phyloP scores from a whole-genome alignment of 257 asterid genomes.

The Solanum phureja region DNA sequence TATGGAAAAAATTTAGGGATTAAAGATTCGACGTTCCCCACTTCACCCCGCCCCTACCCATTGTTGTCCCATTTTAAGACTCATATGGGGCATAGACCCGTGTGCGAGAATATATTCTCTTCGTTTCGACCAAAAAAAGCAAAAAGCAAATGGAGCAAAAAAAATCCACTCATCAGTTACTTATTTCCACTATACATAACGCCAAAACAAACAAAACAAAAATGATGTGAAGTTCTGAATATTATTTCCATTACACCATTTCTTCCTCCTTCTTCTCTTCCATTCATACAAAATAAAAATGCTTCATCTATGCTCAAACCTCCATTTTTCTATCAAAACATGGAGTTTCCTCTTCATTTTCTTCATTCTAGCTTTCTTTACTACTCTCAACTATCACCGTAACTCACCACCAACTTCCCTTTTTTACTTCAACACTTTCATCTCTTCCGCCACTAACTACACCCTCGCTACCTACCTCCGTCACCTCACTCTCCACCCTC shows the following conservation, averaged over 20 bases:
- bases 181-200: too few species aligned
- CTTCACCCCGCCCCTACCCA: background rate
- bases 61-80: background rate
- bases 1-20: background rate
- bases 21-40: background rate
- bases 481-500: constrained; percentile 82
- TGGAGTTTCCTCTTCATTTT: constrained; percentile 36
- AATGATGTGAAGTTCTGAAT: background rate
- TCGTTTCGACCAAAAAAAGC: background rate
- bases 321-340: constrained; percentile 7
- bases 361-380: constrained; percentile 31
- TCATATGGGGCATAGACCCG: background rate
- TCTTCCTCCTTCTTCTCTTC: too few species aligned
- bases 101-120: background rate
- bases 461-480: constrained; percentile 80
- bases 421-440: constrained; percentile 33
- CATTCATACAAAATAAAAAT: background rate
- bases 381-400: constrained; percentile 25
- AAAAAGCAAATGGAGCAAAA: background rate
- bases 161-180: background rate
- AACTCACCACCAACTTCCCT: background rate
- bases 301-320: background rate
- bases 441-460: constrained; percentile 56
- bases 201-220: too few species aligned
- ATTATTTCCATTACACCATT: background rate